Evolutionary conservation across 2,329 filamentous ascomycete species (phyloP), one percentile per base, ranked within the genome.

Genomic region (Pyricularia grisea): DNA sequence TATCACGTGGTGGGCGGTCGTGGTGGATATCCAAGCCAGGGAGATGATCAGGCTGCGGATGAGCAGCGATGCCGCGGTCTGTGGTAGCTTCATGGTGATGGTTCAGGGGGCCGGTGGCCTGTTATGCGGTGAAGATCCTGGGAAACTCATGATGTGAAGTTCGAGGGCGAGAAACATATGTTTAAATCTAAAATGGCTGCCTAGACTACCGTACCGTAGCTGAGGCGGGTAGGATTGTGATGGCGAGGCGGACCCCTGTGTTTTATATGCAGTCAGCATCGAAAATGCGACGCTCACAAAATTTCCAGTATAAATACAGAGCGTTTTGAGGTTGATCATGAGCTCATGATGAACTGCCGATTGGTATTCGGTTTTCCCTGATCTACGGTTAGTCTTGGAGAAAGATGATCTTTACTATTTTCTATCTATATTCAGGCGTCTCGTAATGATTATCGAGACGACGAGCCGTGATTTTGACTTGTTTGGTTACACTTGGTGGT

Each of bases 1-100:
- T 77, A 90, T 86, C 72, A 90, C 83, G 2, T 84, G 87, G 74
- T 90, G 87, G 66, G 27, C 65, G 2, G 55, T 60, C 20, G n/a
- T 12, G 55, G 55, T 10, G 7, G 55, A 60, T 12, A 7, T 4
- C n/a, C 55, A 60, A 11, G 23, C n/a, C 55, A 60, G n/a, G 55
- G n/a, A 23, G 55, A 60, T 4, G 55, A 60, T 12, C 3, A 60
- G 55, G 55, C n/a, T 60, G 12, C n/a, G 55, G 2, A 25, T 23
- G 55, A 25, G 55, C 55, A 60, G 55, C 55, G 55, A 60, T 25
- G n/a, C n/a, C n/a, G 55, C 12, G n/a, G n/a, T 60, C 23, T 23
- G 55, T 60, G 6, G 23, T 60, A 25, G 23, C 55, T 60, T 60
- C 55, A 60, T 60, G 5, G 10, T 60, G 55, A n/a, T 25, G n/a